Percentiles rank a stretch among this genome's conserved stretches.
phyloP scores from a whole-genome alignment of 768 basidiomycete genomes.

The Roridomyces roridus region DNA sequence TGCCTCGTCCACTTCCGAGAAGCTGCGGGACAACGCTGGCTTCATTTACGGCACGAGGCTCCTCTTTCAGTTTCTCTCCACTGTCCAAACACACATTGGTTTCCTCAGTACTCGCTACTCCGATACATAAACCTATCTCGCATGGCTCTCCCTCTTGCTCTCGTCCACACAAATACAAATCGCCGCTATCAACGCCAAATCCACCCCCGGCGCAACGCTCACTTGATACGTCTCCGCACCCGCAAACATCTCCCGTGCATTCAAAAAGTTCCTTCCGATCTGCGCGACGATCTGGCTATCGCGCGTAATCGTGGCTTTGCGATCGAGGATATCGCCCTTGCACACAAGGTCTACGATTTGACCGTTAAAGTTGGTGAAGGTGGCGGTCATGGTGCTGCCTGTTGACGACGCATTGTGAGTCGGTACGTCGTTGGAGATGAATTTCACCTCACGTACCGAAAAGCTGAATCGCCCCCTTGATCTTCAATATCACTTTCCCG shows the following conservation, averaged over 20 bases:
- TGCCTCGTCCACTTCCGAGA: no score
- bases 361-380: not conserved
- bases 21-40: no score
- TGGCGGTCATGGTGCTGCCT: not conserved
- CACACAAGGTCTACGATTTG: not conserved
- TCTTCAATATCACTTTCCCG: slow-evolving; percentile 2
- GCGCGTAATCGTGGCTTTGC: not conserved
- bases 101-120: no score
- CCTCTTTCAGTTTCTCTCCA: no score
- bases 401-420: no score
- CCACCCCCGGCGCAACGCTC: not conserved
- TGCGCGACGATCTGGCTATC: not conserved
- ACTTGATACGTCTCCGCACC: not conserved
- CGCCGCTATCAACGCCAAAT: not conserved
- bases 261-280: not conserved
- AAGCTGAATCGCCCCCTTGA: not conserved
- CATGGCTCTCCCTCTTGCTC: slow-evolving; percentile 5
- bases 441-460: not conserved
- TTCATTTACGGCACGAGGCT: no score
- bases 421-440: no score
- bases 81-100: no score
- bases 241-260: not conserved
- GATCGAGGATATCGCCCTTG: not conserved
- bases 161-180: slow-evolving; percentile 5
- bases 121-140: no score